Conservation (phyloP, 1,284 basidiomycete genomes). For the Ganoderma resinaceum region DNA sequence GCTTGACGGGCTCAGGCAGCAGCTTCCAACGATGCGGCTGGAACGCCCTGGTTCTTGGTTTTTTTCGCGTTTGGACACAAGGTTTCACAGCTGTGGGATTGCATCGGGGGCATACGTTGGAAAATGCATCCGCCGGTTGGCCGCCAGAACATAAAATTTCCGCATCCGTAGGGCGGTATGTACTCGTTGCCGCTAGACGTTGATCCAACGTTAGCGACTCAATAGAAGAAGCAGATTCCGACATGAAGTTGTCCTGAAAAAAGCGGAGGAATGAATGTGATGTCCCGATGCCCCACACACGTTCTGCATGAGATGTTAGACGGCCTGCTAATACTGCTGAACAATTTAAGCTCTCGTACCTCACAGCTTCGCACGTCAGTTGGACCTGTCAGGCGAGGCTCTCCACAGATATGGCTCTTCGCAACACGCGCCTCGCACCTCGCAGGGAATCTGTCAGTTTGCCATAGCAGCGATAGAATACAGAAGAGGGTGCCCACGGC, state of each 20-base stretch:
- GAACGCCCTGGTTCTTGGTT: background rate
- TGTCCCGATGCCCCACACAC: background rate
- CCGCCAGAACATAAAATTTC: background rate
- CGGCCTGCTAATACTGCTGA: background rate
- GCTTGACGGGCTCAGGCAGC: background rate
- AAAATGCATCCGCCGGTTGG: background rate
- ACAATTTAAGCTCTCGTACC: background rate
- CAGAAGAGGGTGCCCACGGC: background rate
- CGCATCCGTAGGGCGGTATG: background rate
- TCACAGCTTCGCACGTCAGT: background rate
- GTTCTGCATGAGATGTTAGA: background rate
- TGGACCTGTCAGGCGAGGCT: background rate
- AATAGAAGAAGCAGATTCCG: background rate
- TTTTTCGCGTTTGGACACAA: background rate
- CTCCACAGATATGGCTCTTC: background rate
- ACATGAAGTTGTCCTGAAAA: background rate
- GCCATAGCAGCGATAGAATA: background rate
- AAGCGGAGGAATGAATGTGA: background rate
- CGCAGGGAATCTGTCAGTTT: background rate
- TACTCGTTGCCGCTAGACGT: background rate
- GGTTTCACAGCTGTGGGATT: background rate
- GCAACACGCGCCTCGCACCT: background rate
- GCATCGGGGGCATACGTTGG: background rate
- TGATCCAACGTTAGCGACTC: background rate
- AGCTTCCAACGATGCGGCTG: background rate